These are phyloP conservation scores for Lentinula edodes DNA, from an alignment of 768 basidiomycete species.

Conservation along the genomic window DNA sequence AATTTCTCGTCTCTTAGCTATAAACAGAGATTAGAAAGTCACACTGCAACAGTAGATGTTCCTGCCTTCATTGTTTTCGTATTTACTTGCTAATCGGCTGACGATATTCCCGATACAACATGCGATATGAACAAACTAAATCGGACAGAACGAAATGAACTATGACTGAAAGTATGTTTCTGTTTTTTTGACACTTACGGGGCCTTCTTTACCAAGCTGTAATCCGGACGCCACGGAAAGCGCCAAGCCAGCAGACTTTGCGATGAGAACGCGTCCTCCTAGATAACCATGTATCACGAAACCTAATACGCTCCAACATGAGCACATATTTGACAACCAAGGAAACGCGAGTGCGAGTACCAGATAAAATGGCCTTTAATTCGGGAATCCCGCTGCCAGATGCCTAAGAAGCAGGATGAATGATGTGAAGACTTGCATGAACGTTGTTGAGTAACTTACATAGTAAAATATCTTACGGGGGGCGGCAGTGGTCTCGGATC, in stretches of 20 bases:
- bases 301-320: conserved; percentile 34
- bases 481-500: conserved; percentile 19
- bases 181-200: not conserved
- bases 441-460: conserved; percentile 36
- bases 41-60: not conserved
- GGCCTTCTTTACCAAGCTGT: conserved; percentile 53
- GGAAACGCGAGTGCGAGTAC: conserved; percentile 30
- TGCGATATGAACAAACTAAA: conserved; percentile 80
- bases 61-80: conserved; percentile 91
- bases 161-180: conserved; percentile 41
- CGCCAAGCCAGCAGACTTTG: conserved; percentile 84
- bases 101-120: conserved; percentile 92
- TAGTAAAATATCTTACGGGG: conserved; percentile 80
- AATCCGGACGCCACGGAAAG: conserved; percentile 91
- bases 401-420: conserved; percentile 42
- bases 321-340: not conserved
- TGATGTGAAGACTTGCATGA: not conserved
- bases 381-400: conserved; percentile 97
- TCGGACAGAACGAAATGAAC: not conserved
- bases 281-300: conserved; percentile 98
- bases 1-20: conserved; percentile 91
- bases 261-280: conserved; percentile 82
- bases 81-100: conserved; percentile 80
- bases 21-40: not conserved
- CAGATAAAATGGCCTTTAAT: conserved; percentile 90